Base-by-base conservation (phyloP, 139 green algal genomes). In the Auxenochlorella protothecoides region DNA sequence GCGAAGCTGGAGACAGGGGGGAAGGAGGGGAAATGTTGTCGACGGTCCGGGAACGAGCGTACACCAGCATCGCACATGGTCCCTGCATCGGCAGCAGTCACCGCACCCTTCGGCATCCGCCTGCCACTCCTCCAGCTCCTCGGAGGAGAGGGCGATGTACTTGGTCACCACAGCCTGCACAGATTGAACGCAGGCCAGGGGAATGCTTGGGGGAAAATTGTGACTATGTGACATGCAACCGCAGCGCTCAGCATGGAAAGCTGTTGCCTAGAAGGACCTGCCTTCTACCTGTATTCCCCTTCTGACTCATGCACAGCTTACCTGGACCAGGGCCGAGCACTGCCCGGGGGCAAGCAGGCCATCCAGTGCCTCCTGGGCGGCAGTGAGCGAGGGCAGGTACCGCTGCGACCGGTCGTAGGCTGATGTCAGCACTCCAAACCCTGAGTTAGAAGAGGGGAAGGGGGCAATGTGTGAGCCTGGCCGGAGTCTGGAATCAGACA, bases 121-220 rank as follows among this genome's bases (percentile, higher is more conserved):
- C 68, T 75, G 68, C 88, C 88, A 93, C 71, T 93, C 88, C 14
- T 82, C 66, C 55, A 91, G 82, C 82, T 93, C 88, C 14, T 93
- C 87, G 10, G 72, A 74, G 2, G 84, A 80, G 16, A 93, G 76
- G 5, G 81, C 85, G 13, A 93, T 78, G 68, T 93, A 93, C 73
- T 92, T 93, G 66, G 69, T 52, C 27, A 90, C 77, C 59, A 91
- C 56, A 7, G 87, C 79, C 54, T 80, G 69, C 6, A 89, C 79
- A 55, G 27, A 44, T 44, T 44, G 27, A 44, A 44, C 27, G 27
- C 27, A 44, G 27, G 27, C 27, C 27, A 44, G 27, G 27, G 27
- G 27, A 44, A 44, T 44, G 27, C 27, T 44, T 44, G 27, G 27
- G 27, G 27, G 27, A 1, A 1, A 44, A 44, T 2, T 44, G 27